Conservation (phyloP, 2,329 filamentous ascomycete species). For the Xylariaceae sp. region DNA sequence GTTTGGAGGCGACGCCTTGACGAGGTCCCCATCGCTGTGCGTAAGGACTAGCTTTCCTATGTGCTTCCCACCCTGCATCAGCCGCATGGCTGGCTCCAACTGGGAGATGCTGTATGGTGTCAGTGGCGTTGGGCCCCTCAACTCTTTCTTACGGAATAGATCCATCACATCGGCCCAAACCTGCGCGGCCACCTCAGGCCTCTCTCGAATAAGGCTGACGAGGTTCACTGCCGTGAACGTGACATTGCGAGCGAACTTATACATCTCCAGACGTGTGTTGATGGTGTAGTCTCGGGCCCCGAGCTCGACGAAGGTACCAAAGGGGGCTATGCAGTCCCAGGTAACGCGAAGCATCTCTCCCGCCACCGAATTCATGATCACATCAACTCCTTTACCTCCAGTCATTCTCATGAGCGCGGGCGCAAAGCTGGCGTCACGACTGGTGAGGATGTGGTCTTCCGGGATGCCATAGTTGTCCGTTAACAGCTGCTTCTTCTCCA, state of each 20-base stretch:
- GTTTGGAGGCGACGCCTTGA: too few relatives aligned
- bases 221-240: background rate
- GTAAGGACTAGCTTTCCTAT: too few relatives aligned
- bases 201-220: background rate
- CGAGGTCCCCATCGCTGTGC: too few relatives aligned
- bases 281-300: slow-evolving; percentile 6
- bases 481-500: slow-evolving; percentile 16
- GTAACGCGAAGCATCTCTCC: slow-evolving; percentile 8
- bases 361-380: slow-evolving; percentile 22
- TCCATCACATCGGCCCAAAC: background rate
- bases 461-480: slow-evolving; percentile 13
- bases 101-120: background rate
- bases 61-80: slow-evolving; percentile 8
- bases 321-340: slow-evolving; percentile 5
- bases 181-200: too few relatives aligned
- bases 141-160: too few relatives aligned
- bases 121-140: too few relatives aligned
- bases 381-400: slow-evolving; percentile 17
- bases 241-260: slow-evolving; percentile 1
- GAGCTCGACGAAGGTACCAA: slow-evolving; percentile 9
- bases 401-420: slow-evolving; percentile 13
- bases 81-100: slow-evolving; percentile 7
- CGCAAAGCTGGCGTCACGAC: slow-evolving; percentile 15
- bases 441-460: slow-evolving; percentile 21
- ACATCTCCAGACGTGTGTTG: background rate